Base-by-base conservation (phyloP, 1,284 basidiomycete species). In the Sanghuangporus baumii region DNA sequence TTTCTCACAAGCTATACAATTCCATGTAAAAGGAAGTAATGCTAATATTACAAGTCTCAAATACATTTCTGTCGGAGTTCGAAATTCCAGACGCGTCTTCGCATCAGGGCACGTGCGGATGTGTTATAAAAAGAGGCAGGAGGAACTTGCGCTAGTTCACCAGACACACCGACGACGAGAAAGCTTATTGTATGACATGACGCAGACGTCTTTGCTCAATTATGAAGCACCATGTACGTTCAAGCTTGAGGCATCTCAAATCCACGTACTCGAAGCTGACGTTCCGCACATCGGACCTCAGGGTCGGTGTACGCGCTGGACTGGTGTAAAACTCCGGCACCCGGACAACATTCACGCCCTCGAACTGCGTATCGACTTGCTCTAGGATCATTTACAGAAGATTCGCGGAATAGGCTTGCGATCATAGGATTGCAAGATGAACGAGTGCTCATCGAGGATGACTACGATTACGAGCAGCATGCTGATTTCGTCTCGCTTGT, bases 261-360 rank as follows among this genome's bases (percentile, higher is more conserved):
- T 11, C 57, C 20, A 46, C 41, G 14, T 40, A 38, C 48, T 23
- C 52, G 37, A 11, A 5, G 43, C 43, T 46, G 43, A 46, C 16
- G 20, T 46, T 46, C 5, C n/a, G 43, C 1, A 16, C 16, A 20
- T n/a, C 18, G 12, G n/a, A 26, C 43, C 31, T 40, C 62, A 92
- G 91, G 89, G 89, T 89, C 90, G 62, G 86, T 93, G 46, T 88
- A 91, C 71, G 86, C 88, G 66, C 74, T 93, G 60, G 91, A 93
- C 72, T 93, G 90, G 91, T 92, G 89, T 77, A 92, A 91, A 73
- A 83, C 89, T 8, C 78, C 88, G 47, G 84, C 86, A 6, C 87
- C 87, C 1, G 87, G 87, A 7, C 86, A 89, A 66, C 86, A 86
- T 69, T 75, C 81, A 64, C 84, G 89, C 34, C 84, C 88, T 40